Conservation (phyloP, 495 filamentous ascomycete genomes). For the Neurospora intermedia region DNA sequence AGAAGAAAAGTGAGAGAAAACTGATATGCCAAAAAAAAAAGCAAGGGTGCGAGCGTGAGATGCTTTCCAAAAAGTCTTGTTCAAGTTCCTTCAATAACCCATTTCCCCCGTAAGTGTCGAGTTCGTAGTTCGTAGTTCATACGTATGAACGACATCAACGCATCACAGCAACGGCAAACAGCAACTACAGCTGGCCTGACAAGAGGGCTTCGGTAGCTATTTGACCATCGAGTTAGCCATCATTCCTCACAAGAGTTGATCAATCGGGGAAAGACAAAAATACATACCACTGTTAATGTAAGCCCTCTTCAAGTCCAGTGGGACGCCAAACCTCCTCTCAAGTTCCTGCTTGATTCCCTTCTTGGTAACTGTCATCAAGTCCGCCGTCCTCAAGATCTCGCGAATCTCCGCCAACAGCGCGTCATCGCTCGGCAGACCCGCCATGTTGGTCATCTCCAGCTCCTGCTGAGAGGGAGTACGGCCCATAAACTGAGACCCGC, state of each 20-base stretch:
- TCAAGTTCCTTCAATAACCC: neutral
- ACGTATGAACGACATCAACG: neutral
- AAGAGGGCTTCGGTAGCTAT: conserved; percentile 40
- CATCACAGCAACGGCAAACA: neutral
- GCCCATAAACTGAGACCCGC: conserved; percentile 39
- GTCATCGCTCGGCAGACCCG: conserved; percentile 73
- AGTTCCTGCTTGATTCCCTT: conserved; percentile 93
- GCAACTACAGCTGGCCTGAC: conserved; percentile 31
- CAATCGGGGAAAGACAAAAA: neutral
- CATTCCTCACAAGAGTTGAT: neutral
- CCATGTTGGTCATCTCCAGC: conserved; percentile 58
- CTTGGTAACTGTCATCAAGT: conserved; percentile 97
- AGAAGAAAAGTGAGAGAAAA: neutral
- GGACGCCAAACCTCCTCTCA: conserved; percentile 75
- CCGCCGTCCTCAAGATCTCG: conserved; percentile 79
- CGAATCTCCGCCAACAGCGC: conserved; percentile 86
- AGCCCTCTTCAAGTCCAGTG: conserved; percentile 66
- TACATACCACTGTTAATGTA: conserved; percentile 89
- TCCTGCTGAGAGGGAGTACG: conserved; percentile 40
- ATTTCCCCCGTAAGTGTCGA: neutral
- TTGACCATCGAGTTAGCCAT: conserved; percentile 1
- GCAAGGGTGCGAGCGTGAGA: neutral
- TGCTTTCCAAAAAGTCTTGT: neutral
- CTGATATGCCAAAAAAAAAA: neutral
- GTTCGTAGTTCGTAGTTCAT: neutral